Base-by-base conservation (phyloP, 2,329 filamentous ascomycete genomes). In the Diaporthe ampelina region DNA sequence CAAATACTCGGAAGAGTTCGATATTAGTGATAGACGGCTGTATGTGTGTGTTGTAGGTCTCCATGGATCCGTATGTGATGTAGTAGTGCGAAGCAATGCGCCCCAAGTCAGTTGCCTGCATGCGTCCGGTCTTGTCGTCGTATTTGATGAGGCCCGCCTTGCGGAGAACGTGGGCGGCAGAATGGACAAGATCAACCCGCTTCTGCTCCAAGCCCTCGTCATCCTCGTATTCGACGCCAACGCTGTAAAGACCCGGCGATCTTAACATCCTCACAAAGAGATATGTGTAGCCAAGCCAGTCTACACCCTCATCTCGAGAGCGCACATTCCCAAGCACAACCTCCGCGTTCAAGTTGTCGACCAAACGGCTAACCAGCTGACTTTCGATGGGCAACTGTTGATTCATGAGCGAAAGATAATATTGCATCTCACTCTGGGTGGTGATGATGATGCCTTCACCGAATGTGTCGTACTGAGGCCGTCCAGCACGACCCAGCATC, bases 381-480 rank as follows among this genome's bases (percentile, higher is more conserved):
- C 94, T 97, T 83, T 99, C 97, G 74, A 99, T 99, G 0, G 97
- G 97, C 54, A 99, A 86, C 84, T 99, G 97, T 84, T 98, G 96
- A 80, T 99, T 99, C 80, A 99, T 90, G 48, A 99, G 88, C 0
- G 96, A 98, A 26, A 99, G 90, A 80, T 99, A 99, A 84, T 99
- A 99, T 79, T 98, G 95, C 81, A 99, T 94, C 85, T 99, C 97
- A 67, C 89, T 90, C 81, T 98, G 96, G 0, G 95, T 97, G 0
- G 97, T 99, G 79, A 99, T 98, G 81, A 99, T 98, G 80, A 99
- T 98, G 82, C 97, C 97, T 83, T 99, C 97, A 81, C 97, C 97
- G 80, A 97, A 99, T 0, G 95, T 98, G 82, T 99, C 97, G 81
- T 95, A 99, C 81, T 99, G 97, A 37, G 97, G 97, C 78, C 97